A percentile compares a stretch with the other conserved stretches of the same genome.
These are phyloP conservation scores for Starmerella floricola DNA, from an alignment of 805 yeast genomes.

Conservation along the genomic window DNA sequence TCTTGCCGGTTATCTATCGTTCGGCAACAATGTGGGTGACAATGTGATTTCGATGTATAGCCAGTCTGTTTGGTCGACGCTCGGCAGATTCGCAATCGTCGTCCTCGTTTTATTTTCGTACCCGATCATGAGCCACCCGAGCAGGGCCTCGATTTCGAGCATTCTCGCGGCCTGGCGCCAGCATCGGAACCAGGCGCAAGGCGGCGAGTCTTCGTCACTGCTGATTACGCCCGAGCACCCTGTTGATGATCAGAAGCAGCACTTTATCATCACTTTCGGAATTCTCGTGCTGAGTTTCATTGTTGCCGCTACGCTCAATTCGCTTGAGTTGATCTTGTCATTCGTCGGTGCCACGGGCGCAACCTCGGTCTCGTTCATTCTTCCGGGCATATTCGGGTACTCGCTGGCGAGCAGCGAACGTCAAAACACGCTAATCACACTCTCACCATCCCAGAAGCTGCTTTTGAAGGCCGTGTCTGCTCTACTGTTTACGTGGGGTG, in stretches of 20 bases:
- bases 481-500: conserved; percentile 54
- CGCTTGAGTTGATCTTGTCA: conserved; percentile 72
- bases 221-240: conserved; percentile 5
- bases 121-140: conserved; percentile 85
- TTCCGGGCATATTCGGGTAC: conserved; percentile 81
- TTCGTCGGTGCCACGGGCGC: conserved; percentile 91
- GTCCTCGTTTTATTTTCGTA: conserved; percentile 70
- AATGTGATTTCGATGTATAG: conserved; percentile 74
- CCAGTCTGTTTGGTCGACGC: conserved; percentile 47
- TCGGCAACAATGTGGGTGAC: conserved; percentile 68
- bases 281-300: conserved; percentile 45
- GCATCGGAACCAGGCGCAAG: neutral
- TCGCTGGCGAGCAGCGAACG: conserved; percentile 42
- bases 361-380: conserved; percentile 76
- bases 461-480: conserved; percentile 36
- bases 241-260: conserved; percentile 17
- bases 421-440: conserved; percentile 15
- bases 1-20: conserved; percentile 69
- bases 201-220: conserved; percentile 7
- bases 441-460: conserved; percentile 5
- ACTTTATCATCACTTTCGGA: conserved; percentile 33
- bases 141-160: conserved; percentile 69
- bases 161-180: conserved; percentile 37
- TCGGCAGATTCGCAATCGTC: conserved; percentile 73
- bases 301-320: conserved; percentile 53